Evolutionary conservation across 2,329 filamentous ascomycete genomes (phyloP), one percentile per base, ranked within the genome.

Genomic region (Zymoseptoria passerinii): DNA sequence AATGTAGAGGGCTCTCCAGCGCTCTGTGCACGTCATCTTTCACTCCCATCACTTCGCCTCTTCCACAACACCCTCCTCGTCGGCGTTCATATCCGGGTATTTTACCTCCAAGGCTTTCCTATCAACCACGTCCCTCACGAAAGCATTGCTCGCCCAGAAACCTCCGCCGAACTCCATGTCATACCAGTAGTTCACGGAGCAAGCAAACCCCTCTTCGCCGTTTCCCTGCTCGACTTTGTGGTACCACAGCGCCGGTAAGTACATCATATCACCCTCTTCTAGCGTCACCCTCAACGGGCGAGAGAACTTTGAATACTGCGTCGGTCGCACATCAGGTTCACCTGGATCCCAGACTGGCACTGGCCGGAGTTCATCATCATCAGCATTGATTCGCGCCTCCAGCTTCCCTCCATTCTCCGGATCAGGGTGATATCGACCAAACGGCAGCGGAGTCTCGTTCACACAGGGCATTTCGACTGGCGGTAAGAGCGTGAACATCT

Each of bases 161-260:
- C 82, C 80, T 0, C 88, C 87, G 27, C 78, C 78, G 66, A 89
- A 92, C 28, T 90, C 86, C 81, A 92, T 87, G 69, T 92, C 88
- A 64, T 91, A 91, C 87, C 89, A 94, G 71, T 92, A 92, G 67
- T 94, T 94, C 44, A 91, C 84, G 1, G 89, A 88, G 57, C 88
- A 83, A 49, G 88, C 90, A 29, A 92, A 83, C 0, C 85, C 86
- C 62, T 91, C 87, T 0, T 82, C 76, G 0, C 79, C 79, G 63
- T 83, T 85, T 1, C 81, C 84, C 69, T 94, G 89, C 6, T 82
- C 84, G 4, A 94, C 89, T 70, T 92, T 91, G 70, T 94, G 89
- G 69, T 89, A 90, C 89, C 89, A 94, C 78, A 92, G 82, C 5
- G 87, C 85, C 6, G 89, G 89, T 28, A 94, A 75, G 73, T 94